Base-by-base conservation (phyloP, 1,284 basidiomycete species). In the Austroboletus rostrupii region DNA sequence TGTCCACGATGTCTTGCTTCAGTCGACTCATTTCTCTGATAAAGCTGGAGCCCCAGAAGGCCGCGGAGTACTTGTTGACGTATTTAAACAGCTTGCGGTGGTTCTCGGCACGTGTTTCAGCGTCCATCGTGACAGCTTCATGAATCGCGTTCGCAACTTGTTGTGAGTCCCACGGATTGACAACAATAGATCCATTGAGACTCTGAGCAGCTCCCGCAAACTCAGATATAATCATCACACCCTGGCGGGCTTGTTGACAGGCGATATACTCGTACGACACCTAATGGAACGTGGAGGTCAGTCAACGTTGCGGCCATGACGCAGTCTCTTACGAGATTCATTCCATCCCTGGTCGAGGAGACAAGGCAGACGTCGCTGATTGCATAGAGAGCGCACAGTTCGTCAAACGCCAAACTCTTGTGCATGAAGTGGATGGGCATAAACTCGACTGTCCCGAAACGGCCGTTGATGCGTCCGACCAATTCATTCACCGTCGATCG, bases 381-480 rank as follows among this genome's bases (percentile, higher is more conserved):
- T 5, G 96, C 94, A 64, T 99, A 99, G 53, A 99, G 79, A 20
- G 96, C 97, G 54, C 93, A 97, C 5, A 99, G 80, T 69, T 99
- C 96, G 65, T 97, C 92, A 63, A 98, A 97, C 3, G 84, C 75
- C 55, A 99, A 78, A 58, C 85, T 90, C 68, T 97, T 94, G 79
- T 97, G 93, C 89, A 99, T 90, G 70, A 97, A 98, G 69, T 99
- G 96, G 57, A 99, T 99, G 5, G 96, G 96, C 90, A 97, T 97
- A 67, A 95, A 97, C 61, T 98, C 95, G 57, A 98, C 94, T 0
- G 96, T 98, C 20, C 97, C 97, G 63, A 98, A 99, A 10, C 93
- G 86, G 7, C 97, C 97, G 65, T 99, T 99, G 73, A 99, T 98
- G 28, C 96, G 83, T 0, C 97, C 97, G 14, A 99, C 96, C 35